Evolutionary conservation across 495 filamentous ascomycete genomes (phyloP).

Genomic region (Penicillium pulvis): DNA sequence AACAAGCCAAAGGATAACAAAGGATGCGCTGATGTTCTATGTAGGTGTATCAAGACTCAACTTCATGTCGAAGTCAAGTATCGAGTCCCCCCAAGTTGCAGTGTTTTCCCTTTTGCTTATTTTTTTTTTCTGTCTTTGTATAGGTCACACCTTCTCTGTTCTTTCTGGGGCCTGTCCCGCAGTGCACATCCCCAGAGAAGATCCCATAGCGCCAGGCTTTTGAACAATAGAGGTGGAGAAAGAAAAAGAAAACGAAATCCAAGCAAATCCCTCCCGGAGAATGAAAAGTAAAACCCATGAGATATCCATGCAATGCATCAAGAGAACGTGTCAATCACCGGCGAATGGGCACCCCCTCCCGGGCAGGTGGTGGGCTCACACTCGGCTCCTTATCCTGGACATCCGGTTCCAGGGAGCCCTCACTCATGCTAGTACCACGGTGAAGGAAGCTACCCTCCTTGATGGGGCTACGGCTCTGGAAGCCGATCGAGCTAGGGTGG

Average conservation of each 20-base stretch:
- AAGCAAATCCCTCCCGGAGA: constrained; percentile 6
- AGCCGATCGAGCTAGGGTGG: constrained; percentile 49
- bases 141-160: constrained; percentile 1
- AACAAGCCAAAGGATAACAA: constrained; percentile 7
- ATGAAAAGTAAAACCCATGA: constrained; percentile 8
- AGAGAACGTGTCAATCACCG: constrained; percentile 31
- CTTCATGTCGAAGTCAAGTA: neutral
- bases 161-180: constrained; percentile 26
- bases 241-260: constrained; percentile 11
- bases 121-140: constrained; percentile 1
- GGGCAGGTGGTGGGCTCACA: constrained; percentile 48
- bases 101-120: neutral
- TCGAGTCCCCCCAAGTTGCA: neutral
- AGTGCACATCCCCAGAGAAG: constrained; percentile 23
- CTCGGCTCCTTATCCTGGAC: constrained; percentile 33
- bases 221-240: constrained; percentile 23
- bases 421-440: constrained; percentile 72
- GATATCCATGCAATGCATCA: constrained; percentile 15
- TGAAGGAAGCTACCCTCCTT: constrained; percentile 86
- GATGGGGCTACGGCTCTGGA: constrained; percentile 72
- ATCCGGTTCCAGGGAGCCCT: constrained; percentile 49
- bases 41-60: neutral
- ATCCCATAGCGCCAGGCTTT: constrained; percentile 49
- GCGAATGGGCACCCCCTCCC: constrained; percentile 67
- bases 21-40: constrained; percentile 6